Conservation (phyloP, 1,284 basidiomycete genomes). For the Meira miltonrushii region DNA sequence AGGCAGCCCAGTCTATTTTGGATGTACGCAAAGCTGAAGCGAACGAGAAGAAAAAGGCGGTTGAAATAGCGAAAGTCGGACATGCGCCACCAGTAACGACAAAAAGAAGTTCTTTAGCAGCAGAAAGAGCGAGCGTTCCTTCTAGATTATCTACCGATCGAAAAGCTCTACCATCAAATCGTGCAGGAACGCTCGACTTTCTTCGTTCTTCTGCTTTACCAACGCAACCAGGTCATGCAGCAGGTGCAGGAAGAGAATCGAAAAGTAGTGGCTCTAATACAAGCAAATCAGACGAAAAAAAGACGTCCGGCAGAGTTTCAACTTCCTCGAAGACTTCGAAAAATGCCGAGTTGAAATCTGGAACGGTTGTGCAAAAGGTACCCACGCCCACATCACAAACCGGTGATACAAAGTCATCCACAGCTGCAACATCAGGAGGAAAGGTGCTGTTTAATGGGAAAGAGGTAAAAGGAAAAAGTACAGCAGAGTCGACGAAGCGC, state of each 20-base stretch:
- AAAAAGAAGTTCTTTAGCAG: background rate
- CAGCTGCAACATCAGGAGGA: too few species aligned
- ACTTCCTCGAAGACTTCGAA: background rate
- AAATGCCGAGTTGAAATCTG: background rate
- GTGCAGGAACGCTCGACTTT: conserved; percentile 5
- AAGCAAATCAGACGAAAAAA: background rate
- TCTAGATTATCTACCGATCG: background rate
- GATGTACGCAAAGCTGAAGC: conserved; percentile 10
- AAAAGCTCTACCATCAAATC: background rate
- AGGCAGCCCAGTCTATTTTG: conserved; percentile 31
- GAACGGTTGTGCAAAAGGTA: background rate
- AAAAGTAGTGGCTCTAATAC: background rate
- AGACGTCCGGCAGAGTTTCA: background rate
- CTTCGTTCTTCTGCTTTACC: background rate
- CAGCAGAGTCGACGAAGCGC: background rate
- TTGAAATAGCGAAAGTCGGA: too few species aligned
- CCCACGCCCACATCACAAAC: background rate
- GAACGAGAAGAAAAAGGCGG: background rate
- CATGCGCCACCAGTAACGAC: too few species aligned
- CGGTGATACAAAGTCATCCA: background rate
- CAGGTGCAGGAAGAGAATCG: background rate
- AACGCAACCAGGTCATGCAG: too few species aligned
- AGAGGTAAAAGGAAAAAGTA: background rate
- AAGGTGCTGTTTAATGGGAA: background rate
- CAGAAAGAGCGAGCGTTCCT: background rate